These are phyloP conservation scores for Trichoderma aggressivum DNA, from an alignment of 2,329 filamentous ascomycete genomes.

Conservation along the genomic window DNA sequence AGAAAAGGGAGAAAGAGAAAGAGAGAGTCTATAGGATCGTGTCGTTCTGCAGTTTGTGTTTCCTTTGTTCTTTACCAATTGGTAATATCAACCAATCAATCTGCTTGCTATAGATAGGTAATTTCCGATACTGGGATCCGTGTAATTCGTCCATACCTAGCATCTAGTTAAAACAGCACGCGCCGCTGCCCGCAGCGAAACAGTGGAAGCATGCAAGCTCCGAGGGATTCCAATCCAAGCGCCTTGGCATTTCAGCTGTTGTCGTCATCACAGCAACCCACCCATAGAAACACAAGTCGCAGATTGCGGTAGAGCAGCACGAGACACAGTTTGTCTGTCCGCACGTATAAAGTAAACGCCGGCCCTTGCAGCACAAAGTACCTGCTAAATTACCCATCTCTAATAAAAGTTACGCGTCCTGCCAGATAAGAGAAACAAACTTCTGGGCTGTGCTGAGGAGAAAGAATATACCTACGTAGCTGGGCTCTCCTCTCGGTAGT, in stretches of 20 bases:
- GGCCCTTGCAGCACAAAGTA: not conserved
- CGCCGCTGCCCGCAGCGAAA: not conserved
- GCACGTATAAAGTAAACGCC: not conserved
- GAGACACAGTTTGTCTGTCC: not conserved
- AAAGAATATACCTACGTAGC: not conserved
- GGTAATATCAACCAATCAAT: not conserved
- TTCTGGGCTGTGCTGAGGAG: not conserved
- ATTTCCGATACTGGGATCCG: not conserved
- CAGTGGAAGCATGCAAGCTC: not conserved
- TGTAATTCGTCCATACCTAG: no score
- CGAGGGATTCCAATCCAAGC: not conserved
- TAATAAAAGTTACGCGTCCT: not conserved
- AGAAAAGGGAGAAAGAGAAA: not conserved
- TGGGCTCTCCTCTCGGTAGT: not conserved
- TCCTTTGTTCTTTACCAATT: not conserved
- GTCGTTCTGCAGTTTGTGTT: not conserved
- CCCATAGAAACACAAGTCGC: not conserved
- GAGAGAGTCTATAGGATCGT: not conserved
- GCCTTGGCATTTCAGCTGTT: constrained; percentile 11
- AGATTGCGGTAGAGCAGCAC: not conserved
- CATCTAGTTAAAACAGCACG: no score
- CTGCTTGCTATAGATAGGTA: not conserved
- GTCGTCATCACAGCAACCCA: constrained; percentile 2
- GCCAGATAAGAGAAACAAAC: not conserved
- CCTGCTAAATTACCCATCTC: not conserved